Conservation (phyloP, 2,329 filamentous ascomycete genomes). For the Pseudogymnoascus sp. region DNA sequence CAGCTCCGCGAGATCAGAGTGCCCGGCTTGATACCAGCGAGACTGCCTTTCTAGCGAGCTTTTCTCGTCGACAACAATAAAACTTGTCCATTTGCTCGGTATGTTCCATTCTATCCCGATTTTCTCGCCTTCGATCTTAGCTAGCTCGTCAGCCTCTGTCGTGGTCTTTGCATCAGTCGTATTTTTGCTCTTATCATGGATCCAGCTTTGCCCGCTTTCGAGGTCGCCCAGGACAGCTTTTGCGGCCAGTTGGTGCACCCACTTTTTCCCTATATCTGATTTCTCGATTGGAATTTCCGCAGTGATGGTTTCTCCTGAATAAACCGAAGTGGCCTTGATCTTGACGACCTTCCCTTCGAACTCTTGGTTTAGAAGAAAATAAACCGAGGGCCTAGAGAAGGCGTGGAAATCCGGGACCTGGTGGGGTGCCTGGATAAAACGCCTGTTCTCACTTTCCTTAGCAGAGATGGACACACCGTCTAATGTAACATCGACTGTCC, state of each 20-base stretch:
- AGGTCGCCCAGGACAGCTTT: constrained; percentile 60
- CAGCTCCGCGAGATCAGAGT: background rate
- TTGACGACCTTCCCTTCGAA: background rate
- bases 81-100: constrained; percentile 62
- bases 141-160: constrained; percentile 44
- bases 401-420: constrained; percentile 10
- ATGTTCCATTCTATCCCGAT: constrained; percentile 60
- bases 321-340: background rate
- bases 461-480: background rate
- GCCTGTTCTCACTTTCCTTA: background rate
- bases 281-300: constrained; percentile 6
- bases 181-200: constrained; percentile 38
- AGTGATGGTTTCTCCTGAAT: constrained; percentile 2
- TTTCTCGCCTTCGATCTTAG: constrained; percentile 56
- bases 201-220: constrained; percentile 62
- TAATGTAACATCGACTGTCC: constrained; percentile 1
- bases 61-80: constrained; percentile 54
- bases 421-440: constrained; percentile 9
- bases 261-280: background rate
- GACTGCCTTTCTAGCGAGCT: background rate
- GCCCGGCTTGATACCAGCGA: constrained; percentile 1
- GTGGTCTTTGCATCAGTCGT: constrained; percentile 37
- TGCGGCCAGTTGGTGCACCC: constrained; percentile 59
- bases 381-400: constrained; percentile 10
- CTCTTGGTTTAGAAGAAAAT: constrained; percentile 10